phyloP scores from a whole-genome alignment of 108 stramenopile genomes.

The Epithemia pelagica region DNA sequence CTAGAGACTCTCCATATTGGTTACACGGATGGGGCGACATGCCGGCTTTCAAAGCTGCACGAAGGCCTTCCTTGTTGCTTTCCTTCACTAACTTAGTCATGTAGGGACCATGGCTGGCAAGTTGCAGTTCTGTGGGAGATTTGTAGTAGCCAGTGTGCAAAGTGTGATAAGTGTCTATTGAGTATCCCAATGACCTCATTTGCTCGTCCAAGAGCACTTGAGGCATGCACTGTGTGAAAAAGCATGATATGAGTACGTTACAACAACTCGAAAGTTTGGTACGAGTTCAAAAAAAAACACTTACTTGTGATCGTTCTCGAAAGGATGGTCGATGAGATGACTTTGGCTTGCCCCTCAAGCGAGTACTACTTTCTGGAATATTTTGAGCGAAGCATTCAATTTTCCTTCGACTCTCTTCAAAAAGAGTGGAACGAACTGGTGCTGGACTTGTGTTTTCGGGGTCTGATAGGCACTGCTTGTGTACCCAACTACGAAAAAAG shows the following conservation, averaged over 20 bases:
- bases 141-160: constrained; percentile 48
- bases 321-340: not conserved
- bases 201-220: constrained; percentile 44
- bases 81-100: constrained; percentile 49
- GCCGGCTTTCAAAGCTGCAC: constrained; percentile 35
- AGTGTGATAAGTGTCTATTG: constrained; percentile 29
- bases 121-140: constrained; percentile 55
- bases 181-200: constrained; percentile 55
- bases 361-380: not conserved
- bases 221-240: constrained; percentile 18
- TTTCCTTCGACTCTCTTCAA: not conserved
- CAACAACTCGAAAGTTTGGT: too few relatives aligned
- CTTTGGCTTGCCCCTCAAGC: not conserved
- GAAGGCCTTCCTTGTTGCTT: constrained; percentile 35
- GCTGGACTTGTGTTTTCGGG: too few relatives aligned
- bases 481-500: constrained; percentile 4
- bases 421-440: not conserved
- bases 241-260: too few relatives aligned
- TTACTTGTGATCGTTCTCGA: not conserved
- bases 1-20: constrained; percentile 56
- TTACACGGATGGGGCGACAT: constrained; percentile 72
- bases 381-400: not conserved
- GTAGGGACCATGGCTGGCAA: constrained; percentile 50
- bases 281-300: not conserved
- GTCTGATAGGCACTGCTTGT: too few relatives aligned